These are phyloP conservation scores for Cystoderma amianthinum DNA, from an alignment of 768 basidiomycete species.

Conservation along the genomic window DNA sequence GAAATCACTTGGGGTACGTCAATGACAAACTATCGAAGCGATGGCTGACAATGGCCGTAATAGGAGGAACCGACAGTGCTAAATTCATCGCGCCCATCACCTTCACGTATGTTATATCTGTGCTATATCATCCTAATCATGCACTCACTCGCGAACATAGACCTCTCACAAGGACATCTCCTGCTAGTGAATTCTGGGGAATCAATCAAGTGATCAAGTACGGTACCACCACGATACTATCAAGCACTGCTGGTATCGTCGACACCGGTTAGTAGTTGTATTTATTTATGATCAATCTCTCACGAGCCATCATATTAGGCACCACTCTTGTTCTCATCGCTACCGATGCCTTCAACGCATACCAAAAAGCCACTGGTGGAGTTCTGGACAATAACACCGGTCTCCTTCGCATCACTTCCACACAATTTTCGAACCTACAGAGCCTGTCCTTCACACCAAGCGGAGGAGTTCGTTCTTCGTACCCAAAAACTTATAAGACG, in stretches of 20 bases:
- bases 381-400: conserved; percentile 25
- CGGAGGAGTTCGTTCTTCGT: conserved; percentile 24
- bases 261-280: too few relatives aligned
- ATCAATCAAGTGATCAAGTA: conserved; percentile 40
- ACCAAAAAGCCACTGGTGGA: conserved; percentile 33
- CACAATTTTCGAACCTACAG: conserved; percentile 38
- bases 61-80: conserved; percentile 27
- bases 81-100: conserved; percentile 28
- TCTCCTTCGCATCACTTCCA: conserved; percentile 35
- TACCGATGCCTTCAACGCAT: conserved; percentile 26
- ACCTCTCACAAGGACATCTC: conserved; percentile 30
- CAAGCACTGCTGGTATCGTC: conserved; percentile 42
- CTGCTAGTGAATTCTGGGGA: conserved; percentile 40
- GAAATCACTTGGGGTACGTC: conserved; percentile 38
- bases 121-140: background rate
- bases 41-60: background rate
- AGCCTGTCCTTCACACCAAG: conserved; percentile 45
- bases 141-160: conserved; percentile 11
- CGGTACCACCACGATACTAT: conserved; percentile 29
- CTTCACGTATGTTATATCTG: conserved; percentile 26
- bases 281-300: too few relatives aligned
- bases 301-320: conserved; percentile 39
- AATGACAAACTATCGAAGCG: conserved; percentile 4
- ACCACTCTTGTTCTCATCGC: conserved; percentile 36
- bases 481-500: conserved; percentile 22